A percentile compares a stretch with the other conserved stretches of the same genome.
These are phyloP conservation scores for Chlamydomonas asymmetrica DNA, from an alignment of 139 green algal species.

Conservation along the genomic window DNA sequence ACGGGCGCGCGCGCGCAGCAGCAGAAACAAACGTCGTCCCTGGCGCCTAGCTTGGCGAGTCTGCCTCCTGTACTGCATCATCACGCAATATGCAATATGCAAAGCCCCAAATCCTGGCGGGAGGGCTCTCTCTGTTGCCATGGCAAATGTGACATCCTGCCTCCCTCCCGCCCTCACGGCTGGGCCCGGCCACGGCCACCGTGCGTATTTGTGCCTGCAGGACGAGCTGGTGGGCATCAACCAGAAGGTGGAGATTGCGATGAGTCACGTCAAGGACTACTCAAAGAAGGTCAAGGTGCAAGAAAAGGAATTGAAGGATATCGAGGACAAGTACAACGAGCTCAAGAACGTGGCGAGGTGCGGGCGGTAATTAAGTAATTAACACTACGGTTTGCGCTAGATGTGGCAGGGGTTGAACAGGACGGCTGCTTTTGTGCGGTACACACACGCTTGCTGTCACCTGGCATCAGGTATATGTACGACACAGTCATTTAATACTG, in stretches of 20 bases:
- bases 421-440: no score
- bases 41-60: no score
- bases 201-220: not conserved
- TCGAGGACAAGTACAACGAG: constrained; percentile 21
- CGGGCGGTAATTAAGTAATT: no score
- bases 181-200: not conserved
- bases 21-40: no score
- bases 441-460: no score
- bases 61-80: not conserved
- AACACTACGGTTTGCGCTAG: no score
- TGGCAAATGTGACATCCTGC: not conserved
- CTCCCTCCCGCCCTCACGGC: not conserved
- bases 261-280: constrained; percentile 12
- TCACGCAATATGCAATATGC: no score
- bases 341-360: constrained; percentile 17
- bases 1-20: no score
- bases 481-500: no score
- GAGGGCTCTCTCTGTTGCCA: not conserved
- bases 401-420: no score
- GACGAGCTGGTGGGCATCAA: constrained; percentile 14
- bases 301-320: constrained; percentile 26
- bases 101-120: not conserved
- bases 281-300: constrained; percentile 8
- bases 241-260: not conserved
- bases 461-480: no score